Evolutionary conservation across 371 early-diverging fungal genomes (phyloP).

Genomic region (Synchytrium microbalum): DNA sequence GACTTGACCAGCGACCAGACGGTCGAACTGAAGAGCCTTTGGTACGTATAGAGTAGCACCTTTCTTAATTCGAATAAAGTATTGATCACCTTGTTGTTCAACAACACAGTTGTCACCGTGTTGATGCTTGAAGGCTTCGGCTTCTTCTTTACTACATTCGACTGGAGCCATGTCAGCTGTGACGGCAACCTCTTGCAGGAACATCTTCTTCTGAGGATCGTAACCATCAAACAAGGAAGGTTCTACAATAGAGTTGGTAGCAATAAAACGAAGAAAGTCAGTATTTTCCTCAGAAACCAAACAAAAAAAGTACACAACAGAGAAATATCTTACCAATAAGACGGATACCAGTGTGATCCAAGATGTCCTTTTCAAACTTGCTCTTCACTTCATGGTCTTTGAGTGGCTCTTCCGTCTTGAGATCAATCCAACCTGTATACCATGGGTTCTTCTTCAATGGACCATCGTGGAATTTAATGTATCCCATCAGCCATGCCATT

Average conservation of each 20-base stretch:
- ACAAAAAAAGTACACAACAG: background rate
- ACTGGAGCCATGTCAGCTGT: conserved; percentile 88
- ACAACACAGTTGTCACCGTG: conserved; percentile 71
- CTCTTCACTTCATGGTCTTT: conserved; percentile 85
- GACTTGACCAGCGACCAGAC: conserved; percentile 90
- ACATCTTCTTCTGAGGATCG: conserved; percentile 79
- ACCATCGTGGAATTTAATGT: conserved; percentile 84
- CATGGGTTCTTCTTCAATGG: conserved; percentile 68
- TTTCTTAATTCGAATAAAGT: conserved; percentile 74
- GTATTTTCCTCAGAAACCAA: conserved; percentile 4
- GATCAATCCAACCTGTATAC: conserved; percentile 94
- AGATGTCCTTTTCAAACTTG: conserved; percentile 86
- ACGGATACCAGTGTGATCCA: conserved; percentile 91
- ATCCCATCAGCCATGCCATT: conserved; percentile 96
- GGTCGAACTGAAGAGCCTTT: conserved; percentile 89
- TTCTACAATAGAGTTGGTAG: too few species aligned
- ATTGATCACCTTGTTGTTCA: conserved; percentile 70
- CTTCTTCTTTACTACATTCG: conserved; percentile 86
- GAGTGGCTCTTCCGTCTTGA: conserved; percentile 82
- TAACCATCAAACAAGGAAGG: conserved; percentile 85
- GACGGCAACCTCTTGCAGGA: conserved; percentile 87
- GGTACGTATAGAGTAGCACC: conserved; percentile 86
- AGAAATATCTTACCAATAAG: conserved; percentile 51
- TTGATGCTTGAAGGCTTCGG: conserved; percentile 77
- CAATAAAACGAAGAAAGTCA: conserved; percentile 1